Conservation (phyloP, 208 protist genomes). For the Lotmaria passim region DNA sequence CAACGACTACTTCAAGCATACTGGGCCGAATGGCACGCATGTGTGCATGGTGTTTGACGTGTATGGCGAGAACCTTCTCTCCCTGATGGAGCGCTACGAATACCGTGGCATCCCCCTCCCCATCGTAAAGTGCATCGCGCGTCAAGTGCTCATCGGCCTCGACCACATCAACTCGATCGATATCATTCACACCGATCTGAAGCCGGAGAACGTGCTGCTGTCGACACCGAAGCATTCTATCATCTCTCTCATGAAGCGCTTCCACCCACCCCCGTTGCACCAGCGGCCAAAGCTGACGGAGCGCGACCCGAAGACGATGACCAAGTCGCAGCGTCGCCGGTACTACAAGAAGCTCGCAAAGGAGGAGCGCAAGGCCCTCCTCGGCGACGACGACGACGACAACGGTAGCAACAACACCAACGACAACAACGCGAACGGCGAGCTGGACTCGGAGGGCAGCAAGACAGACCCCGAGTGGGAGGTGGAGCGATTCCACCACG, state of each 20-base stretch:
- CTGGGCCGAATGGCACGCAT: conserved; percentile 89
- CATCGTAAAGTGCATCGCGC: conserved; percentile 94
- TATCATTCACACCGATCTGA: conserved; percentile 98
- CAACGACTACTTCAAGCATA: conserved; percentile 92
- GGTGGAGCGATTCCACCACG: conserved; percentile 84
- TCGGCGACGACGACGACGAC: conserved; percentile 34
- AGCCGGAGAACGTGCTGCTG: conserved; percentile 96
- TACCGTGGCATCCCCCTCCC: conserved; percentile 95
- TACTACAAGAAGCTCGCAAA: conserved; percentile 92
- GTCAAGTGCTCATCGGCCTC: conserved; percentile 90
- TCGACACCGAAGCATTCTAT: conserved; percentile 85
- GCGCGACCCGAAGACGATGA: conserved; percentile 89
- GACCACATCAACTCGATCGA: conserved; percentile 94
- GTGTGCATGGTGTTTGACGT: conserved; percentile 98
- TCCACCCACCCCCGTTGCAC: conserved; percentile 73
- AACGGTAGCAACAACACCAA: conserved; percentile 18
- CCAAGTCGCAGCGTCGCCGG: conserved; percentile 90
- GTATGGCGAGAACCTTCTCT: conserved; percentile 96
- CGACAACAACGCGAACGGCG: conserved; percentile 22
- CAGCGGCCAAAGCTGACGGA: conserved; percentile 78
- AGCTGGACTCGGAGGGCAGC: conserved; percentile 48
- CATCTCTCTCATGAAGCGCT: conserved; percentile 87
- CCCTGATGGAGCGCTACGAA: conserved; percentile 95
- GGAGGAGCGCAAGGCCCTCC: conserved; percentile 32
- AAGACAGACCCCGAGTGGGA: conserved; percentile 88